Evolutionary conservation across 1,284 basidiomycete species (phyloP).

Genomic region (Cutaneotrichosporon sp.): DNA sequence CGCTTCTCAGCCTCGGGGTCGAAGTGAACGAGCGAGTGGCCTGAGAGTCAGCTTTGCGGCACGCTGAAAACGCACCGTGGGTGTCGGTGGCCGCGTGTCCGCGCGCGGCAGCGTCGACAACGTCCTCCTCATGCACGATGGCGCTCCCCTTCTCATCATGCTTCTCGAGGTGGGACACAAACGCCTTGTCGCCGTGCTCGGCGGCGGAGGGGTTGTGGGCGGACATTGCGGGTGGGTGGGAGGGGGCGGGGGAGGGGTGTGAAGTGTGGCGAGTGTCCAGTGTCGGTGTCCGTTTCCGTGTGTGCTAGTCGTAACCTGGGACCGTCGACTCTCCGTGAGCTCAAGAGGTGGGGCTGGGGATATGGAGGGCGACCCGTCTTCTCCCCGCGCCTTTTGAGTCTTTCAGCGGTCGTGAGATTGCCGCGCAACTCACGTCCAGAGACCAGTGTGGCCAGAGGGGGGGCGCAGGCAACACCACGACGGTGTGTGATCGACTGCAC

Average conservation of each 20-base stretch:
- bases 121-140: slow-evolving; percentile 8
- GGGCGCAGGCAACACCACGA: too few species aligned
- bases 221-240: not conserved
- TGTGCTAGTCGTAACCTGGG: too few species aligned
- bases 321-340: too few species aligned
- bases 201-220: slow-evolving; percentile 3
- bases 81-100: slow-evolving; percentile 13
- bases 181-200: not conserved
- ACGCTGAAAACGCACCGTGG: slow-evolving; percentile 6
- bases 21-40: slow-evolving; percentile 17
- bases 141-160: not conserved
- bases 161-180: not conserved
- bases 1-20: slow-evolving; percentile 23
- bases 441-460: too few species aligned
- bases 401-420: not conserved
- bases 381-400: not conserved
- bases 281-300: not conserved
- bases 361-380: too few species aligned
- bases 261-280: not conserved
- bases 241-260: not conserved
- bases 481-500: too few species aligned
- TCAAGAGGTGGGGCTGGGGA: too few species aligned
- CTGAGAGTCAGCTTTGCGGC: not conserved
- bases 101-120: slow-evolving; percentile 6
- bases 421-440: too few species aligned